Evolutionary conservation across 1,284 basidiomycete genomes (phyloP).

Genomic region (Clitocybe nebularis): DNA sequence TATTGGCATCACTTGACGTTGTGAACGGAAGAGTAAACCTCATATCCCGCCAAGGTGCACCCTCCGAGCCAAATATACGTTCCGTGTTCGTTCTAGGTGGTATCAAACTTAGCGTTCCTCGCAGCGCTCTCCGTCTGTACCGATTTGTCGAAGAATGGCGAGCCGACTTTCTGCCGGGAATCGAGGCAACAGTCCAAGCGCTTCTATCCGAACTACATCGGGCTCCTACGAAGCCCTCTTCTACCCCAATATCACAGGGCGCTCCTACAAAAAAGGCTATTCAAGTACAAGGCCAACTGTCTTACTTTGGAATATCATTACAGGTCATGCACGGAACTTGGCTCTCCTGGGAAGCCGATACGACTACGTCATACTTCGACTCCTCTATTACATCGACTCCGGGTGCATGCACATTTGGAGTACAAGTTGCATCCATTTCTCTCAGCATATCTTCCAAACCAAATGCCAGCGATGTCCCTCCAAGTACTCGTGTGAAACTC

Average conservation of each 20-base stretch:
- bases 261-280: constrained; percentile 27
- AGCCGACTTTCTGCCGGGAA: constrained; percentile 68
- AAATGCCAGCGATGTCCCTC: constrained; percentile 27
- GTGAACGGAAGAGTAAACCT: constrained; percentile 40
- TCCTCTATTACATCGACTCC: constrained; percentile 32
- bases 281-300: constrained; percentile 49
- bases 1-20: constrained; percentile 56
- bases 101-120: constrained; percentile 60
- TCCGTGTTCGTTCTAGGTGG: constrained; percentile 40
- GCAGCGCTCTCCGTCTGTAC: constrained; percentile 75
- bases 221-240: constrained; percentile 28
- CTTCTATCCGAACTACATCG: constrained; percentile 60
- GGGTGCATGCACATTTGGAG: constrained; percentile 50
- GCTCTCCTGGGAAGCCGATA: constrained; percentile 66
- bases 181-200: constrained; percentile 61
- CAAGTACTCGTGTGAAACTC: constrained; percentile 51
- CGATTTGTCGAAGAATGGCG: constrained; percentile 77
- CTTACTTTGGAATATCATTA: constrained; percentile 51
- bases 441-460: constrained; percentile 57
- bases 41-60: constrained; percentile 41
- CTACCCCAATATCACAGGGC: constrained; percentile 23
- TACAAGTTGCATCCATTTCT: constrained; percentile 61
- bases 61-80: constrained; percentile 35
- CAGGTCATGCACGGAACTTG: constrained; percentile 85
- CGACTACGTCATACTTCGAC: constrained; percentile 44